Evolutionary conservation across 805 yeast genomes (phyloP).

Genomic region (Lachancea waltii): DNA sequence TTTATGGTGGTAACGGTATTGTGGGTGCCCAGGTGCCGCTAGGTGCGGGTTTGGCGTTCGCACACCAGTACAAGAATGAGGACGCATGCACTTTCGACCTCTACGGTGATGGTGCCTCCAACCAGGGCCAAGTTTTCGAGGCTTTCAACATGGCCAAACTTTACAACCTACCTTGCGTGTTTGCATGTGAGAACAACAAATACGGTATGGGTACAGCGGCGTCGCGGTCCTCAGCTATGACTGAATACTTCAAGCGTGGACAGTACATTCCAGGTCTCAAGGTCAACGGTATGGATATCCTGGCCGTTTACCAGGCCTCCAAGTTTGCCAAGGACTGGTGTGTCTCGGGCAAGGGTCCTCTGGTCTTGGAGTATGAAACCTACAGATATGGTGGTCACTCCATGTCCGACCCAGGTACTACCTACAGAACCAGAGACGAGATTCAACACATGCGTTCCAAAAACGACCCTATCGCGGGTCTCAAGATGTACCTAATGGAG

Average conservation of each 20-base stretch:
- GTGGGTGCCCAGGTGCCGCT: conserved; percentile 99
- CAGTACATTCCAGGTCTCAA: conserved; percentile 98
- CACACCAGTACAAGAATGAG: conserved; percentile 88
- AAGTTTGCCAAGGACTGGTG: conserved; percentile 97
- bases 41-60: conserved; percentile 97
- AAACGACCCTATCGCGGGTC: conserved; percentile 96
- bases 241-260: conserved; percentile 97
- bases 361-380: conserved; percentile 94
- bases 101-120: conserved; percentile 99
- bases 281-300: conserved; percentile 97
- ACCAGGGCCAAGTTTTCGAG: conserved; percentile 99
- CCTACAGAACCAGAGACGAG: conserved; percentile 99
- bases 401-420: conserved; percentile 99
- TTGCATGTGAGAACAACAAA: conserved; percentile 97
- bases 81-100: conserved; percentile 76
- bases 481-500: conserved; percentile 80
- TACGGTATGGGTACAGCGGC: conserved; percentile 99
- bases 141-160: conserved; percentile 98
- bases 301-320: conserved; percentile 93
- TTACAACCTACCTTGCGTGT: conserved; percentile 92
- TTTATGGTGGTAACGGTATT: conserved; percentile 99
- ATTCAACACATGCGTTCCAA: conserved; percentile 98
- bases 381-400: conserved; percentile 99
- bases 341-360: conserved; percentile 88
- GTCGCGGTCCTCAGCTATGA: conserved; percentile 90